phyloP scores from a whole-genome alignment of 1,139 yeast species.

The Yamadazyma dendronema region DNA sequence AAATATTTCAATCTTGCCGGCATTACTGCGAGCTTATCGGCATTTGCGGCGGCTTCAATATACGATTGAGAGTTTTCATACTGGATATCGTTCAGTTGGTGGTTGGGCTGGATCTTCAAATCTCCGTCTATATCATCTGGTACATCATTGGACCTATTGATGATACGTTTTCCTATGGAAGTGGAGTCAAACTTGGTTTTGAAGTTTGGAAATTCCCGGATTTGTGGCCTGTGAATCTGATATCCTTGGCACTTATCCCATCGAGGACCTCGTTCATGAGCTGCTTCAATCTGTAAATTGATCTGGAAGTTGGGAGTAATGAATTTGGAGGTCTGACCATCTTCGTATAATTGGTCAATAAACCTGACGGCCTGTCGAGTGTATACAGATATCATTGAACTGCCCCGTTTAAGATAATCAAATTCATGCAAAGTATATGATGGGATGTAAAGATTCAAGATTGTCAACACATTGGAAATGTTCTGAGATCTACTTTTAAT shows the following conservation, averaged over 20 bases:
- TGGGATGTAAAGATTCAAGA: conserved; percentile 44
- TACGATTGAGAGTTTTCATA: conserved; percentile 33
- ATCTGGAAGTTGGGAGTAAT: conserved; percentile 13
- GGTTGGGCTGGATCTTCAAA: conserved; percentile 1
- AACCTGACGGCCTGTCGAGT: conserved; percentile 57
- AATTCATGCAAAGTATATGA: conserved; percentile 56
- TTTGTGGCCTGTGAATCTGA: conserved; percentile 42
- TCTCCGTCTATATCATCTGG: conserved; percentile 5
- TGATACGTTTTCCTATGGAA: conserved; percentile 17
- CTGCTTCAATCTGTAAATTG: conserved; percentile 31
- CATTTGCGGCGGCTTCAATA: conserved; percentile 25
- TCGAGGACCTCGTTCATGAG: conserved; percentile 43
- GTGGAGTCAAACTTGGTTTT: conserved; percentile 37
- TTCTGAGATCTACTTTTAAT: conserved; percentile 7
- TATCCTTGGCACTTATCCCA: conserved; percentile 51
- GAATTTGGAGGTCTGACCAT: conserved; percentile 5
- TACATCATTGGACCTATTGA: not conserved
- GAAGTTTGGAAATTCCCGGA: conserved; percentile 47
- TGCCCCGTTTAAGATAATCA: conserved; percentile 53
- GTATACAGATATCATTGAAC: conserved; percentile 53
- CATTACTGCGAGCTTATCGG: conserved; percentile 41
- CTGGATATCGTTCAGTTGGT: conserved; percentile 27
- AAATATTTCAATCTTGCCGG: conserved; percentile 49
- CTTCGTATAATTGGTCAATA: conserved; percentile 43
- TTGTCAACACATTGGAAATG: conserved; percentile 16